These are phyloP conservation scores for Allium fistulosum DNA, from an alignment of 106 monocot species.

Conservation along the genomic window DNA sequence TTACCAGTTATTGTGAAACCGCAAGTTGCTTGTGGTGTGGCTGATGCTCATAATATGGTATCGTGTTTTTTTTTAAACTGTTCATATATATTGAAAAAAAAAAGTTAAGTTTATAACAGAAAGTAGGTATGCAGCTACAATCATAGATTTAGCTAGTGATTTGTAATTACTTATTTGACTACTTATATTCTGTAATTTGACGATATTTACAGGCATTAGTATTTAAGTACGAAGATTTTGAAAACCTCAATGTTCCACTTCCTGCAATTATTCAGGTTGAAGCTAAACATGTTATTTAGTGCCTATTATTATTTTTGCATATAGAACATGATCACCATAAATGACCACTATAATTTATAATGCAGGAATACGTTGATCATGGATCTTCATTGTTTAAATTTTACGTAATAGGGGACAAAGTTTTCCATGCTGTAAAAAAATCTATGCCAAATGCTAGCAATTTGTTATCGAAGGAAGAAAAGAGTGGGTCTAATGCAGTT, in stretches of 20 bases:
- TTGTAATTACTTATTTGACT: too few species aligned
- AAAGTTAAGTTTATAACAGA: too few species aligned
- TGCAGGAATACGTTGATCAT: conserved; percentile 96
- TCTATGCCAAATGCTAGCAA: conserved; percentile 86
- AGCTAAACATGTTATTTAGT: background rate
- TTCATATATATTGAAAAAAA: too few species aligned
- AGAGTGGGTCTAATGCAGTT: conserved; percentile 40
- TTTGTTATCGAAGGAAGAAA: conserved; percentile 41
- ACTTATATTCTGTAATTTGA: too few species aligned
- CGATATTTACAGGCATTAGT: conserved; percentile 68
- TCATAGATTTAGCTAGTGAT: too few species aligned
- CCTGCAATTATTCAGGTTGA: conserved; percentile 94
- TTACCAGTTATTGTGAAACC: conserved; percentile 95
- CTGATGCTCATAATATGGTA: conserved; percentile 94
- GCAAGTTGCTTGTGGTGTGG: conserved; percentile 92
- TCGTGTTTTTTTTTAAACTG: background rate
- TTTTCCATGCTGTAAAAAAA: conserved; percentile 80
- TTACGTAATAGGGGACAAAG: conserved; percentile 70
- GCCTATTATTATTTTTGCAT: background rate
- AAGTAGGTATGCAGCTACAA: too few species aligned
- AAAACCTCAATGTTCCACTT: conserved; percentile 67
- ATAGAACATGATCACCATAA: too few species aligned
- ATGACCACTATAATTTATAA: background rate
- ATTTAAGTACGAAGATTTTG: conserved; percentile 71
- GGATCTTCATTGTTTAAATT: conserved; percentile 76